phyloP scores from a whole-genome alignment of 2,329 filamentous ascomycete genomes.

The Penicillium sp. region DNA sequence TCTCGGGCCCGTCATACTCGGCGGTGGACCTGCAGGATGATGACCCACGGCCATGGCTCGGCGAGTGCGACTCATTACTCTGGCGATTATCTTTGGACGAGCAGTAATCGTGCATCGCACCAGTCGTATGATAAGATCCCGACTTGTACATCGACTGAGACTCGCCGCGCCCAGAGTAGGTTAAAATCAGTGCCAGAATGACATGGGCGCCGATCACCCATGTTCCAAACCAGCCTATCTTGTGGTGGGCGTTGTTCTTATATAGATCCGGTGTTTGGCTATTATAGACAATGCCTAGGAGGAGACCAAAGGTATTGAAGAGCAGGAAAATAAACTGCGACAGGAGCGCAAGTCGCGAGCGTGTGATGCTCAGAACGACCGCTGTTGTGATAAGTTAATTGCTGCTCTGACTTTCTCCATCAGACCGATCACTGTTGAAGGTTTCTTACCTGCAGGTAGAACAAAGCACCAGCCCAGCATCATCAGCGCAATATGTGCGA shows the following conservation, averaged over 20 bases:
- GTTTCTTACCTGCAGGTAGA: slow-evolving; percentile 66
- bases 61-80: slow-evolving; percentile 70
- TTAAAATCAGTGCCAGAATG: slow-evolving; percentile 65
- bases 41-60: slow-evolving; percentile 61
- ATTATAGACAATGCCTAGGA: slow-evolving; percentile 73
- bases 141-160: slow-evolving; percentile 16
- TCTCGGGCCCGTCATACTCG: not conserved
- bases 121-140: slow-evolving; percentile 43
- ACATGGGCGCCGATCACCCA: slow-evolving; percentile 71
- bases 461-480: slow-evolving; percentile 70
- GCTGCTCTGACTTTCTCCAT: not conserved
- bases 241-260: slow-evolving; percentile 82
- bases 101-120: slow-evolving; percentile 49
- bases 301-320: slow-evolving; percentile 63
- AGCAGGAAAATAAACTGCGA: slow-evolving; percentile 68
- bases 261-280: slow-evolving; percentile 81
- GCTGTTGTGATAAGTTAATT: slow-evolving; percentile 48
- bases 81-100: slow-evolving; percentile 73
- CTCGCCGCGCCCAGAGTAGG: slow-evolving; percentile 54
- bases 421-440: not conserved
- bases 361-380: slow-evolving; percentile 81
- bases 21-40: not conserved
- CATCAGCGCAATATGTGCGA: slow-evolving; percentile 72
- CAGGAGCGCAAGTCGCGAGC: slow-evolving; percentile 71
- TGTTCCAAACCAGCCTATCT: slow-evolving; percentile 80